Base-by-base conservation (phyloP, 73 alveolate genomes). In the Breviolum minutum region DNA sequence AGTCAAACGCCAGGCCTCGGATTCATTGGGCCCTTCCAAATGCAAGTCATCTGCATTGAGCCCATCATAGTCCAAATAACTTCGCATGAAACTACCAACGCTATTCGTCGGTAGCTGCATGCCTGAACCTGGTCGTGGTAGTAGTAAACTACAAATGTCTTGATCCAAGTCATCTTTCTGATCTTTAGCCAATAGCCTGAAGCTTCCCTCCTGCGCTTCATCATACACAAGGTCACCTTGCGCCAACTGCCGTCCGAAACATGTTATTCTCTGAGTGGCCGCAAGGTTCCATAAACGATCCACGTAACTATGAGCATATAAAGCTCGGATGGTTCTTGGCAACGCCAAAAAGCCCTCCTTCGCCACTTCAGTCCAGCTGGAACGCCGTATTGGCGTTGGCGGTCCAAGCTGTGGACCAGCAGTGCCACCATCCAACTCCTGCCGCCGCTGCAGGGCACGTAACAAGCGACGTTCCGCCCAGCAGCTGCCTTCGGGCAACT, bases 81-180 rank as follows among this genome's bases (percentile, higher is more conserved):
- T 90, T 24, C 74, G 94, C 94, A 85, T 85, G 94, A 85, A 85
- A 79, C 77, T 24, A 19, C 94, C 94, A n/a, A 85, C 94, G 94
- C 79, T 85, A 27, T 85, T 85, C 94, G 79, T 63, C n/a, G 94
- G 94, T 77, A 85, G 94, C 94, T 62, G 76, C 94, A 85, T 62
- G 79, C 96, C 96, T 69, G 96, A 71, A 60, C 96, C 96, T 5
- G 96, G 96, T 12, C 96, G 96, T 22, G 96, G 96, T 60, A 90
- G 96, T 74, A 90, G 76, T 76, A 90, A 61, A 73, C 48, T 24
- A 74, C 64, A 90, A 69, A 90, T 12, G 62, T 85, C 94, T 60
- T 14, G 70, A 19, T 6, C 79, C 14, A 73, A 70, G 48, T 82
- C 91, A 19, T 14, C 24, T 73, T 24, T 73, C 5, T 1, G n/a